Conservation (phyloP, 2,329 filamentous ascomycete genomes). For the Apiospora arundinis region DNA sequence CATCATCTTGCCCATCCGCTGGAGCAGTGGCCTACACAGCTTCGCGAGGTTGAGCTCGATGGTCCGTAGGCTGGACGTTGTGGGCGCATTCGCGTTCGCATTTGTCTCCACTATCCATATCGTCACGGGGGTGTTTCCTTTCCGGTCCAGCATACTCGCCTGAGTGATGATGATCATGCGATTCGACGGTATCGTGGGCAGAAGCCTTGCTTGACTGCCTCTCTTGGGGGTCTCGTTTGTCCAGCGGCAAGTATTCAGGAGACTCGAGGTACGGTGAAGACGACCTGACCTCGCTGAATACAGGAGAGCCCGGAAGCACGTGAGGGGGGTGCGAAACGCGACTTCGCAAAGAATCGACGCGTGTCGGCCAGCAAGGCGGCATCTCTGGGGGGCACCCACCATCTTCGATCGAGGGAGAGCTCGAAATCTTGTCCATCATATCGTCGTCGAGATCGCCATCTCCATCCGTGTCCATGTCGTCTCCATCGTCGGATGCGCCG, state of each 20-base stretch:
- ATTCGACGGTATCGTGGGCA: conserved; percentile 34
- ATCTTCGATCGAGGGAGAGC: conserved; percentile 98
- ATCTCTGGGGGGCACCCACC: conserved; percentile 73
- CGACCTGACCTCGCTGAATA: conserved; percentile 43
- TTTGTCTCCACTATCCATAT: conserved; percentile 18
- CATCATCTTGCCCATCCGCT: conserved; percentile 31
- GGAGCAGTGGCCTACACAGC: conserved; percentile 24
- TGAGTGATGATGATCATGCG: conserved; percentile 58
- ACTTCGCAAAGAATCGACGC: conserved; percentile 50
- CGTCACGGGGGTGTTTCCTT: conserved; percentile 29
- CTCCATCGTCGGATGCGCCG: conserved; percentile 62
- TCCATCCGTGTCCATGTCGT: conserved; percentile 72
- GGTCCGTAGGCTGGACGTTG: conserved; percentile 33
- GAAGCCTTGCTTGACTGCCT: conserved; percentile 44
- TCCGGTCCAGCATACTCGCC: conserved; percentile 51
- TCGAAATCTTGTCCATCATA: conserved; percentile 98
- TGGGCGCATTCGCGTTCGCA: neutral
- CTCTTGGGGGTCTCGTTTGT: conserved; percentile 29
- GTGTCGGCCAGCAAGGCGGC: conserved; percentile 49
- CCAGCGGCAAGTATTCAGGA: conserved; percentile 41
- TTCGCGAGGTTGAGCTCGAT: conserved; percentile 36
- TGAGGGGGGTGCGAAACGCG: conserved; percentile 37
- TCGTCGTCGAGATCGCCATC: conserved; percentile 86
- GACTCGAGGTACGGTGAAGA: conserved; percentile 51
- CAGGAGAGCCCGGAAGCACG: conserved; percentile 33